A percentile compares a stretch with the other conserved stretches of the same genome.
These are phyloP conservation scores for Backusella morwellensis DNA, from an alignment of 192 early-diverging fungal species.

Conservation along the genomic window DNA sequence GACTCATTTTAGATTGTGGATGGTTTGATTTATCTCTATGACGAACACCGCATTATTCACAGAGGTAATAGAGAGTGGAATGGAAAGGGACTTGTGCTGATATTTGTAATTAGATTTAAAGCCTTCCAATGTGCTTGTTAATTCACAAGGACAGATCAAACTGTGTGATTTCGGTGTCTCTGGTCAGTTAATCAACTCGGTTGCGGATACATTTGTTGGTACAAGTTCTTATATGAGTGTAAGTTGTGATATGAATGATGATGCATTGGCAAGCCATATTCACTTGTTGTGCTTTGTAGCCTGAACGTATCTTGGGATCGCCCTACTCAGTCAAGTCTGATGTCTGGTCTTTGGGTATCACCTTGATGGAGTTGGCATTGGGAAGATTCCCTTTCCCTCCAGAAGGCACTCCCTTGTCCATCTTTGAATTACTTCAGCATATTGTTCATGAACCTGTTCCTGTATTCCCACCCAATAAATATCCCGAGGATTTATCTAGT, in stretches of 20 bases:
- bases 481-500: constrained; percentile 9
- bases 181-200: constrained; percentile 80
- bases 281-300: constrained; percentile 31
- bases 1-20: constrained; percentile 48
- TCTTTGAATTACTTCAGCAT: constrained; percentile 92
- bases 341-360: constrained; percentile 82
- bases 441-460: constrained; percentile 90
- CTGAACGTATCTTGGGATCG: constrained; percentile 77
- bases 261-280: not conserved
- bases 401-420: constrained; percentile 47
- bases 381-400: constrained; percentile 71
- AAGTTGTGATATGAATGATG: constrained; percentile 25
- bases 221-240: constrained; percentile 83
- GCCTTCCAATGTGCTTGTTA: constrained; percentile 85
- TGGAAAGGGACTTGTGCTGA: not conserved
- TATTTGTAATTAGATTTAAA: constrained; percentile 60
- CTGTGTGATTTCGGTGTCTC: constrained; percentile 92
- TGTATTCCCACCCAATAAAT: constrained; percentile 25
- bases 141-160: constrained; percentile 77
- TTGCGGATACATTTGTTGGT: constrained; percentile 85
- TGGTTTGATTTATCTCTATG: constrained; percentile 83
- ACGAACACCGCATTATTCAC: constrained; percentile 89
- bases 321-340: constrained; percentile 80
- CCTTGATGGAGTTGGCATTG: constrained; percentile 77
- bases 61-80: constrained; percentile 52